These are phyloP conservation scores for Dictyostelium capitatum DNA, from an alignment of 78 protist species.

Conservation along the genomic window DNA sequence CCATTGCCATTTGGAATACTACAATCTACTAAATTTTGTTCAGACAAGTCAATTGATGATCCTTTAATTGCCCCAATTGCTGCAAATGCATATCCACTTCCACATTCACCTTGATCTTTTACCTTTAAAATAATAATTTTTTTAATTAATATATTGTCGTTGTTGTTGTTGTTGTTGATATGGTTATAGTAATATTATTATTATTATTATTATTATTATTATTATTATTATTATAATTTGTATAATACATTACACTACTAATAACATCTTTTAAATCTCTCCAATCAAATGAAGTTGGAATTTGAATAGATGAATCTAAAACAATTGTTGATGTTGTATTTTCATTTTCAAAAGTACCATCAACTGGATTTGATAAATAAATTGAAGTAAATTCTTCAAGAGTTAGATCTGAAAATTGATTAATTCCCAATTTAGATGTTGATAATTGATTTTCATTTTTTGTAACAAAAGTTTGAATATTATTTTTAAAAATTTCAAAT, in stretches of 20 bases:
- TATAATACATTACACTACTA: conserved; percentile 54
- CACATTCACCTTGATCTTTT: conserved; percentile 91
- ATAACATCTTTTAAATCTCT: conserved; percentile 73
- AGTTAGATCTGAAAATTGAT: neutral
- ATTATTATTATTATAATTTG: neutral
- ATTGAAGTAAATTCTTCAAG: neutral
- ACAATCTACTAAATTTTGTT: conserved; percentile 89
- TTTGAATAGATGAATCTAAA: neutral
- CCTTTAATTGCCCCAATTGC: conserved; percentile 70
- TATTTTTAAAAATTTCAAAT: neutral
- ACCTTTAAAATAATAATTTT: too few relatives aligned
- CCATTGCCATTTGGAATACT: conserved; percentile 45
- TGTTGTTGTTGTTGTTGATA: too few relatives aligned
- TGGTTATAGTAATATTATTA: too few relatives aligned
- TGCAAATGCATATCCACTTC: conserved; percentile 91
- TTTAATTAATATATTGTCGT: neutral
- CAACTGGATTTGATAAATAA: neutral
- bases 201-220: neutral
- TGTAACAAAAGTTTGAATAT: neutral
- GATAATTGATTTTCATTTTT: neutral
- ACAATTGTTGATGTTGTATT: neutral
- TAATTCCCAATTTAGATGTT: neutral
- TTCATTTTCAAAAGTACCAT: neutral
- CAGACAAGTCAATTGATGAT: conserved; percentile 56
- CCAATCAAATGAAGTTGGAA: conserved; percentile 81